Evolutionary conservation across 2,329 filamentous ascomycete species (phyloP).

Genomic region (Rasamsonia emersonii): DNA sequence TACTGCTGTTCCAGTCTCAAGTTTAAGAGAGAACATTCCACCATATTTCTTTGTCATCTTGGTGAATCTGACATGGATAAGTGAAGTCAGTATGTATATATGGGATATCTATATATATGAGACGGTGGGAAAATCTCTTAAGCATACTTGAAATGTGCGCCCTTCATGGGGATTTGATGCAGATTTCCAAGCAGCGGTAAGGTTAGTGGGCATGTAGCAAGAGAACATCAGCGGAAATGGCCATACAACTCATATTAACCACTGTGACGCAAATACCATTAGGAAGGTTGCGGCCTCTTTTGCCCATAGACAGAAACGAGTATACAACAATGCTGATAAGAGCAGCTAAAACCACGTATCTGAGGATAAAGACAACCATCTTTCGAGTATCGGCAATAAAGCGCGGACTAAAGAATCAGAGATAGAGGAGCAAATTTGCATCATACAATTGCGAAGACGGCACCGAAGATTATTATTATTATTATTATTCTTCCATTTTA

Average conservation of each 20-base stretch:
- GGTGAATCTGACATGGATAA: constrained; percentile 25
- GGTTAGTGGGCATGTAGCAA: constrained; percentile 35
- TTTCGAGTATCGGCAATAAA: too few species aligned
- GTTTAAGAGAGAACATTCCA: constrained; percentile 36
- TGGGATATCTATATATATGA: not conserved
- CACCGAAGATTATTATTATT: too few species aligned
- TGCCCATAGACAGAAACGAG: too few species aligned
- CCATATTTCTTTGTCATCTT: constrained; percentile 39
- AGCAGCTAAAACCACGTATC: too few species aligned
- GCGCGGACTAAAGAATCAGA: too few species aligned
- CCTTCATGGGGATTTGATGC: constrained; percentile 28
- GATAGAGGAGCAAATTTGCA: too few species aligned
- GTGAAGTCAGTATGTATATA: not conserved
- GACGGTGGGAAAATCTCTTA: constrained; percentile 1
- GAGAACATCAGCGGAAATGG: too few species aligned
- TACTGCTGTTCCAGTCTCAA: constrained; percentile 32
- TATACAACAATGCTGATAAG: too few species aligned
- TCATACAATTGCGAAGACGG: too few species aligned
- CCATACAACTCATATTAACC: not conserved
- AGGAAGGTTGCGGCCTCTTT: too few species aligned
- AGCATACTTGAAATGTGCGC: constrained; percentile 19
- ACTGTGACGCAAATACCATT: not conserved
- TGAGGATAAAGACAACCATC: too few species aligned
- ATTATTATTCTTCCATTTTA: too few species aligned
- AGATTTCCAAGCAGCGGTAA: constrained; percentile 36